Base-by-base conservation (phyloP, 1,139 yeast species). In the Magnusiomyces starmeri region DNA sequence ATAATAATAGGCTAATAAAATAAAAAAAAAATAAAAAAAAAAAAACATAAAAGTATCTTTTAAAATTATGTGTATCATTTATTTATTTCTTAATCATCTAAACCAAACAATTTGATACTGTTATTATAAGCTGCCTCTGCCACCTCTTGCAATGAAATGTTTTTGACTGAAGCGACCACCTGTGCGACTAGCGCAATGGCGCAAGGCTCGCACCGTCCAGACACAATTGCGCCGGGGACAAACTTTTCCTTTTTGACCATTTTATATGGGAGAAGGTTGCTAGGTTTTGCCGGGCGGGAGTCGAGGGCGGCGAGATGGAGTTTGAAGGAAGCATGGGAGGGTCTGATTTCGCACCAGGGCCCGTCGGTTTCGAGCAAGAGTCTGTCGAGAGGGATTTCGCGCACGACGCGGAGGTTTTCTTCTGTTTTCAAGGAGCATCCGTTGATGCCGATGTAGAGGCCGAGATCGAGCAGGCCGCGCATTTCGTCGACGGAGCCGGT, bases 271-370 rank as follows among this genome's bases (percentile, higher is more conserved):
- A 83, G 64, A 46, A 75, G 66, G 12, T 56, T 52, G n/a, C 53
- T 32, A 20, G 59, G 59, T 25, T 53, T 53, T 24, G 48, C 45
- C 10, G 43, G 43, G 37, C 53, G 47, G 18, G 50, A 51, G 16
- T 77, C 80, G 1, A 86, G 86, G 55, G 79, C 77, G 3, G 51
- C 51, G 12, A 57, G 57, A n/a, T 58, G 54, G 41, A 57, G 58
- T 57, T 78, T 71, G 66, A 78, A 81, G 18, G 94, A 78, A 2
- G 90, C 89, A 65, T 88, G 96, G 8, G 94, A 76, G 57, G 81
- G 85, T 53, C 95, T 75, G 43, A 92, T 80, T 63, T 90, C 97
- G 70, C 99, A 92, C 98, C 98, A 92, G 1, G 99, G 98, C 1
- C 97, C 90, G 69, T 92, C 97, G 0, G 97, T 90, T 66, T 92